Base-by-base conservation (phyloP, 2,329 filamentous ascomycete genomes). In the Cyanodermella asteris region DNA sequence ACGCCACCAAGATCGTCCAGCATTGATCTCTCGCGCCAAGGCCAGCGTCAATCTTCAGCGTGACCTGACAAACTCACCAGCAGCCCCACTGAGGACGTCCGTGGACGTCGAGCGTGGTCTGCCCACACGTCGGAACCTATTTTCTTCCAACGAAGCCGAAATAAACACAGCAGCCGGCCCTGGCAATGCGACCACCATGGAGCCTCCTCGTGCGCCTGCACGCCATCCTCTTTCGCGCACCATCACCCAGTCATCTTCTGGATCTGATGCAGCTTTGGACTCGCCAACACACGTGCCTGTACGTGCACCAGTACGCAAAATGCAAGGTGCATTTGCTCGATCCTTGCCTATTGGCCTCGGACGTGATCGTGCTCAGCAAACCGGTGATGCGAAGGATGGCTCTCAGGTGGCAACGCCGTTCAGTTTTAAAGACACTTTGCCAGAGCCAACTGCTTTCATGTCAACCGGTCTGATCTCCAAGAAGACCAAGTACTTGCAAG, bases 391-490 rank as follows among this genome's bases (percentile, higher is more conserved):
- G 51, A 56, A 26, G 31, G 46, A n/a, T 47, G 45, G 8, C 53
- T 54, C 3, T 45, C 53, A 3, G 58, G 56, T 78, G 36, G 71
- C 72, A 16, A 90, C 78, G 0, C 78, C 78, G 0, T 63, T 72
- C 27, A 66, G 64, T 27, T 87, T 76, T 50, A 82, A 78, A 46
- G 57, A 66, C 25, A 73, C 68, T 6, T 80, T 72, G 41, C 74
- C 82, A 13, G 61, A 76, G 28, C 72, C 76, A 16, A 70, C 75
- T 20, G 81, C 81, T 5, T 93, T 93, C 49, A 81, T 80, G 58
- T 94, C 87, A 2, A 94, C 87, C 1, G 82, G 84, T 2, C 56
- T 97, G 15, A 73, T 97, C 27, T 93, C 87, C 7, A 97, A 97
- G 53, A 77, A 90, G 47, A 90, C 87, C 41, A 72, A 77, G 29